Evolutionary conservation across 2,329 filamentous ascomycete species (phyloP).

Genomic region (Pseudogymnoascus sp.): DNA sequence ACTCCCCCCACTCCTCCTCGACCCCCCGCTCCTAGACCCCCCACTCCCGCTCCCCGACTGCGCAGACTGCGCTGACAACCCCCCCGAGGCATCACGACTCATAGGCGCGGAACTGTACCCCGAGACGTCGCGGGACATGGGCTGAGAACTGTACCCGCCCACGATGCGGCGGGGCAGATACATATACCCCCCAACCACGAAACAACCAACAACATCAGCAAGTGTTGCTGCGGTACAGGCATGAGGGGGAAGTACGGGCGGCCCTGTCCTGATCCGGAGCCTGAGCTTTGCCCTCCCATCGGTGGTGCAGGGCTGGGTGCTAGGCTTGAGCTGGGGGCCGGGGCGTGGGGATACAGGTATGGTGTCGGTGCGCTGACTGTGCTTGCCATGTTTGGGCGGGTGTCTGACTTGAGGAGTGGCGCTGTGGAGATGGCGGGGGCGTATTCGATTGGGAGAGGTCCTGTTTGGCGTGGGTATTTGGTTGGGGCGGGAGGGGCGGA

Average conservation of each 20-base stretch:
- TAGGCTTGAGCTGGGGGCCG: not conserved
- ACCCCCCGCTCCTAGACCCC: conserved; percentile 5
- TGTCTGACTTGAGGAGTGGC: not conserved
- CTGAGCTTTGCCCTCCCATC: not conserved
- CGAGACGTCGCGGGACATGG: conserved; percentile 42
- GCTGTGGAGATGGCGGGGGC: not conserved
- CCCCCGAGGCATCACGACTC: conserved; percentile 37
- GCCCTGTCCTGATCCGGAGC: not conserved
- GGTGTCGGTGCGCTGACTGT: not conserved
- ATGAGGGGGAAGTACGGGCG: not conserved
- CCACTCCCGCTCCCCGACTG: conserved; percentile 18
- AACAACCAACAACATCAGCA: no score
- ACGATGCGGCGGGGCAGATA: conserved; percentile 20
- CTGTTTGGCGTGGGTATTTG: not conserved
- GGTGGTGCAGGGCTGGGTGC: not conserved
- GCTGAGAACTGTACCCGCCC: conserved; percentile 41
- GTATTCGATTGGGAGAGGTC: not conserved
- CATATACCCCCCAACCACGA: no score
- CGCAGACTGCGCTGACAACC: conserved; percentile 24
- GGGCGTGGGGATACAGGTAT: not conserved
- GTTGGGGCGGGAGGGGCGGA: not conserved
- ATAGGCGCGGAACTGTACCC: conserved; percentile 41
- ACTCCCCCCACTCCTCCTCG: not conserved
- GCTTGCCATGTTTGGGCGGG: not conserved
- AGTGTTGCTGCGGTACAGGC: not conserved